Evolutionary conservation across 78 protist genomes (phyloP), one percentile per base, ranked within the genome.

Genomic region (Polysphondylium violaceum): DNA sequence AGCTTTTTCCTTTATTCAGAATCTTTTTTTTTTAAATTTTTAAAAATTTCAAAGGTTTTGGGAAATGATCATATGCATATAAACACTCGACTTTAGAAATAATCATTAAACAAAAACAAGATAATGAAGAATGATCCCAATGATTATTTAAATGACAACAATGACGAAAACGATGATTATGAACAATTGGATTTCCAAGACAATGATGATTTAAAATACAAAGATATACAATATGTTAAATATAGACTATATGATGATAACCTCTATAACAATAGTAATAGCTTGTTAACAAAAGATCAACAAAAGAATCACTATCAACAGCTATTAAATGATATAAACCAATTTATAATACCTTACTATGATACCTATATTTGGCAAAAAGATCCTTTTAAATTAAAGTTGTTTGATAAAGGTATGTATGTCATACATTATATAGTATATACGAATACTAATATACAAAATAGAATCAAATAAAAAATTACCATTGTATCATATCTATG

Each of bases 351-450:
- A 44, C 2, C 27, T 78, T 25, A 47, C n/a, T 29, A 55, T 23
- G 55, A 71, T 36, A 94, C 76, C 2, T 90, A 93, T 58, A 50
- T 94, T 14, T 94, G 96, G 96, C 96, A 94, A 19, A 60, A 40
- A 47, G 96, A 93, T 33, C 89, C 93, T 14, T 88, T 94, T 56
- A 59, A 91, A 40, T 71, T 94, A 23, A 74, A 87, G 2, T 8
- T 69, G 16, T n/a, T 23, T 16, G 41, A 61, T 0, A 36, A 47
- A 4, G 27, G n/a, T 29, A 23, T n/a, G n/a, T n/a, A n/a, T n/a
- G n/a, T n/a, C n/a, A n/a, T n/a, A n/a, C n/a, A n/a, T n/a, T n/a
- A n/a, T n/a, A n/a, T n/a, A n/a, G n/a, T n/a, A n/a, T n/a, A n/a
- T n/a, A n/a, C n/a, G n/a, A n/a, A n/a, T n/a, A n/a, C n/a, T n/a